Evolutionary conservation across 2,329 filamentous ascomycete genomes (phyloP).

Genomic region (Anthostomella pinea): DNA sequence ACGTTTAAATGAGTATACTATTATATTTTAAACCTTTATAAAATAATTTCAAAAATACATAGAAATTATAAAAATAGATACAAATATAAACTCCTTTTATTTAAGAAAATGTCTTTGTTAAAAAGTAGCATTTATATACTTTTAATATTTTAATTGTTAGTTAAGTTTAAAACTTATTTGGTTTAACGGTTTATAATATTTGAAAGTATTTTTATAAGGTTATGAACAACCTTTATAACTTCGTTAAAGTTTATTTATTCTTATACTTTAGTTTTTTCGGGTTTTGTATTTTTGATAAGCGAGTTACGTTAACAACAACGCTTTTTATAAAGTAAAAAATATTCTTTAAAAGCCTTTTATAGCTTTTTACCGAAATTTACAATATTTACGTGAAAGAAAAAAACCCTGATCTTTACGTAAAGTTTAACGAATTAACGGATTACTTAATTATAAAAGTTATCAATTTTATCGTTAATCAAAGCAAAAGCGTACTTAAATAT

Average conservation of each 20-base stretch:
- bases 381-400: too few species aligned
- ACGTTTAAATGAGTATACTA: not conserved
- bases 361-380: not conserved
- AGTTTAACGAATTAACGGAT: too few species aligned
- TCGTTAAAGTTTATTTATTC: not conserved
- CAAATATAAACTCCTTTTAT: not conserved
- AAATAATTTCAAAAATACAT: not conserved
- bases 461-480: too few species aligned
- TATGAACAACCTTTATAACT: not conserved
- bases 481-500: too few species aligned
- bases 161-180: not conserved
- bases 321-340: not conserved
- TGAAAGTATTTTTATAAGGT: not conserved
- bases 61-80: not conserved
- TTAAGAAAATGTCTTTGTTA: not conserved
- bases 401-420: too few species aligned
- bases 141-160: not conserved
- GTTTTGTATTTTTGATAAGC: not conserved
- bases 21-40: too few species aligned
- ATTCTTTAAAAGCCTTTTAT: not conserved
- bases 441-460: not conserved
- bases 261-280: too few species aligned
- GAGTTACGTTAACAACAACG: not conserved
- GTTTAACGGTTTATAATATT: not conserved
- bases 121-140: not conserved